Evolutionary conservation across 352 stramenopile species (phyloP).

Genomic region (Phytophthora litchii): DNA sequence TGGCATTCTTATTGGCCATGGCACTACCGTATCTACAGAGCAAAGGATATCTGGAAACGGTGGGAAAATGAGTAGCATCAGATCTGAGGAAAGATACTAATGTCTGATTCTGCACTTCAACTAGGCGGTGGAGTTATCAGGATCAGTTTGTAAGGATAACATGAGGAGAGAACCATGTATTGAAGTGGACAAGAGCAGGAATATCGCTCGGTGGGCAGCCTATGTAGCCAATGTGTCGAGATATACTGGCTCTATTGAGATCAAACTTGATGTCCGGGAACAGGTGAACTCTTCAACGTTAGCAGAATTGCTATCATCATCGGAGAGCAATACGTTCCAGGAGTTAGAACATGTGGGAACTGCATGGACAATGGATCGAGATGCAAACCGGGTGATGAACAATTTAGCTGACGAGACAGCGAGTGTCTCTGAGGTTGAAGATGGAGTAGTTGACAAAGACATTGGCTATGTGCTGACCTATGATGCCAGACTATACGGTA

Average conservation of each 20-base stretch:
- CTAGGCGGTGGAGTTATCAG: constrained; percentile 60
- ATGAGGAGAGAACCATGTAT: constrained; percentile 55
- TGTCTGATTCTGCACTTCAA: constrained; percentile 23
- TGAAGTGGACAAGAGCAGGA: constrained; percentile 58
- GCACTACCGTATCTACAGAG: constrained; percentile 77
- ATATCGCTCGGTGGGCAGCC: constrained; percentile 64
- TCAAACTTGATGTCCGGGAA: constrained; percentile 58
- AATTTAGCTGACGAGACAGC: constrained; percentile 5
- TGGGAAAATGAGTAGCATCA: constrained; percentile 21
- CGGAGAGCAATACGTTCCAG: constrained; percentile 31
- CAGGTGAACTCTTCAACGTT: constrained; percentile 49
- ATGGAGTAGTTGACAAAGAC: constrained; percentile 32
- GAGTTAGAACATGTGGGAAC: constrained; percentile 33
- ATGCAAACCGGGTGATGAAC: constrained; percentile 16
- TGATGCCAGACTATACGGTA: constrained; percentile 69
- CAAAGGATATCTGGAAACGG: constrained; percentile 72
- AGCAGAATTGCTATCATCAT: neutral
- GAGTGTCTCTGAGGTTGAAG: constrained; percentile 16
- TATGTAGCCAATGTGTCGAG: constrained; percentile 77
- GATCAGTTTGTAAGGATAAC: constrained; percentile 48
- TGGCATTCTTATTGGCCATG: constrained; percentile 75
- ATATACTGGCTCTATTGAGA: constrained; percentile 63
- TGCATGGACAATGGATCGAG: constrained; percentile 32
- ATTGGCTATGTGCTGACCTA: constrained; percentile 73
- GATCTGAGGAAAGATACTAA: constrained; percentile 4